These are phyloP conservation scores for Aurinia saxatilis DNA, from an alignment of 345 rosid species.

Conservation along the genomic window DNA sequence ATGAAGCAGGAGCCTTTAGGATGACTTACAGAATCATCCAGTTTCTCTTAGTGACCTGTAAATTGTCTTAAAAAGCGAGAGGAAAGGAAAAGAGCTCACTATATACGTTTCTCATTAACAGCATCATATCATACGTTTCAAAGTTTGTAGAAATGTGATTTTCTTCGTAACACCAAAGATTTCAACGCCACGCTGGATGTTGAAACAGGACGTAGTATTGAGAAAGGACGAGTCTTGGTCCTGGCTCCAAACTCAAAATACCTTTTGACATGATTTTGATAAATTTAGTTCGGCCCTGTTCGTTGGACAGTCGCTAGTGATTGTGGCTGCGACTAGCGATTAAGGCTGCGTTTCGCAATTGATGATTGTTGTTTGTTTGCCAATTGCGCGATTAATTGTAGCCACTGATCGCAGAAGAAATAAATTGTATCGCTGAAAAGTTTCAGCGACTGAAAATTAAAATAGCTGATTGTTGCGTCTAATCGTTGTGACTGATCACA, in stretches of 20 bases:
- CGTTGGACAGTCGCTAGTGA: no score
- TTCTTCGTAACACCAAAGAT: neutral
- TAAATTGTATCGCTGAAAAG: no score
- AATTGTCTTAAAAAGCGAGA: slow-evolving; percentile 13
- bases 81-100: neutral
- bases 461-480: no score
- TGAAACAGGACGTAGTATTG: neutral
- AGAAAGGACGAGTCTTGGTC: neutral
- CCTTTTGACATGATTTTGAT: slow-evolving; percentile 8
- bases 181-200: neutral
- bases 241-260: neutral
- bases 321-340: no score
- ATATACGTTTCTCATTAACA: neutral
- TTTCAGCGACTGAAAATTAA: no score
- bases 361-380: no score
- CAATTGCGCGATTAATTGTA: no score
- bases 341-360: no score
- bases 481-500: no score
- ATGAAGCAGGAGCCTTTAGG: slow-evolving; percentile 25
- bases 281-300: slow-evolving; percentile 20
- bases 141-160: slow-evolving; percentile 26
- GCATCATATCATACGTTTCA: neutral
- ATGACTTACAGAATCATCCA: slow-evolving; percentile 15
- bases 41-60: slow-evolving; percentile 4
- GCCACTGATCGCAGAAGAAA: no score